Base-by-base conservation (phyloP, 2,329 filamentous ascomycete species). In the Pseudogymnoascus sp. region DNA sequence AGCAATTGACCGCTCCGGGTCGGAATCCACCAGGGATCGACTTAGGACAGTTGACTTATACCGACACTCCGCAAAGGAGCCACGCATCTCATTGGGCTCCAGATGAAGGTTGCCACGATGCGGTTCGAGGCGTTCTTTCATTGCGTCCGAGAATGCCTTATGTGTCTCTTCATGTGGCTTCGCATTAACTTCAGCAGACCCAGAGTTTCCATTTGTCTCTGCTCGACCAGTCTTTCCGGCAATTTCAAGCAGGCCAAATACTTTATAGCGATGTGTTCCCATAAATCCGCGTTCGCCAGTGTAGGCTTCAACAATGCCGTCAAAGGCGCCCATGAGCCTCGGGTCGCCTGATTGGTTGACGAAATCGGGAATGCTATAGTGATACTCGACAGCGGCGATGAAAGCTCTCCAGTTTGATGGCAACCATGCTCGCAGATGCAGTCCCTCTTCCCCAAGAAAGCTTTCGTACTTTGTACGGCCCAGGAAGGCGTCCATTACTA, bases 251-350 rank as follows among this genome's bases (percentile, higher is more conserved):
- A 83, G 79, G 1, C 80, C 81, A 64, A 81, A 83, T 4, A 83
- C 80, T 66, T 83, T 83, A 68, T 82, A 82, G n/a, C 80, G 71
- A 65, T 83, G 80, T 0, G 77, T 78, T 4, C 81, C 80, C 80
- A 83, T 81, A 66, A 82, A 83, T 0, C 81, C 80, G 18, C 80
- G 74, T 64, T 82, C 80, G 0, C 80, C 81, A 0, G 79, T 78
- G 63, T 82, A 83, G 0, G 80, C 79, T 65, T 83, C 81, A 1
- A 83, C 75, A 2, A 82, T 81, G 0, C 80, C 80, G 61, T 82
- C 80, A 1, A 82, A 63, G 0, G 82, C 79, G 2, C 81, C 81
- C 67, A 80, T 78, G 0, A 83, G 71, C 9, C 78, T 72, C 0
- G 76, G 74, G 59, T 83, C 80, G 0, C 76, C 77, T 0, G 79